Conservation (phyloP, 83 land plant species). For the Thuja plicata region DNA sequence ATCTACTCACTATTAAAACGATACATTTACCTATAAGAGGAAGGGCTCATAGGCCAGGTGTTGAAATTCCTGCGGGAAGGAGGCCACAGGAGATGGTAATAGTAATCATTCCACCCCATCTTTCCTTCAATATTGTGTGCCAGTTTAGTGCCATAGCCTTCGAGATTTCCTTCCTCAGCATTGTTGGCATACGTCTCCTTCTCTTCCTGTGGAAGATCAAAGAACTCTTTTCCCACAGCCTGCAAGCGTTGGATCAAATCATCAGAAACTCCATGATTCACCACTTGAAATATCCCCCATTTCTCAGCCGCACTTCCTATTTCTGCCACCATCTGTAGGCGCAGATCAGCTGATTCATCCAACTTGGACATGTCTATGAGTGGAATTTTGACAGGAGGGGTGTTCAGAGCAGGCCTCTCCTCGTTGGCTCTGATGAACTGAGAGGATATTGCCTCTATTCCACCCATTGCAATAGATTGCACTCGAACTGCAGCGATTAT, state of each 20-base stretch:
- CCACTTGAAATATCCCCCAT: conserved; percentile 60
- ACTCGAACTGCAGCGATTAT: too few relatives aligned
- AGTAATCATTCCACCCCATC: conserved; percentile 17
- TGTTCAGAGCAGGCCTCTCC: too few relatives aligned
- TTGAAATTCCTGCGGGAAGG: not conserved
- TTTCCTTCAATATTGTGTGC: conserved; percentile 6
- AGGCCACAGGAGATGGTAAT: conserved; percentile 4
- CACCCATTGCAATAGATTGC: too few relatives aligned
- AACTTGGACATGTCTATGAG: not conserved
- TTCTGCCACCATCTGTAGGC: conserved; percentile 18
- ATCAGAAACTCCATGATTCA: too few relatives aligned
- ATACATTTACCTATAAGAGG: not conserved
- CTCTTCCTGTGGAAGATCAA: too few relatives aligned
- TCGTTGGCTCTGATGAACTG: too few relatives aligned
- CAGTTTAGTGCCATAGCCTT: conserved; percentile 13
- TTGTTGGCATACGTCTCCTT: not conserved
- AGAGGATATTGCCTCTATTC: too few relatives aligned
- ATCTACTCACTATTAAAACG: too few relatives aligned
- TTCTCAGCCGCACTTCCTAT: conserved; percentile 36
- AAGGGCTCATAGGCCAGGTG: too few relatives aligned
- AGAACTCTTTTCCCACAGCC: too few relatives aligned
- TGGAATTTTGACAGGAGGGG: not conserved
- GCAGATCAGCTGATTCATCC: not conserved
- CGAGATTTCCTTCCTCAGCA: not conserved
- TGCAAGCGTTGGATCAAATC: too few relatives aligned